Conservation (phyloP, 208 protist genomes). For the Entamoeba histolytica region DNA sequence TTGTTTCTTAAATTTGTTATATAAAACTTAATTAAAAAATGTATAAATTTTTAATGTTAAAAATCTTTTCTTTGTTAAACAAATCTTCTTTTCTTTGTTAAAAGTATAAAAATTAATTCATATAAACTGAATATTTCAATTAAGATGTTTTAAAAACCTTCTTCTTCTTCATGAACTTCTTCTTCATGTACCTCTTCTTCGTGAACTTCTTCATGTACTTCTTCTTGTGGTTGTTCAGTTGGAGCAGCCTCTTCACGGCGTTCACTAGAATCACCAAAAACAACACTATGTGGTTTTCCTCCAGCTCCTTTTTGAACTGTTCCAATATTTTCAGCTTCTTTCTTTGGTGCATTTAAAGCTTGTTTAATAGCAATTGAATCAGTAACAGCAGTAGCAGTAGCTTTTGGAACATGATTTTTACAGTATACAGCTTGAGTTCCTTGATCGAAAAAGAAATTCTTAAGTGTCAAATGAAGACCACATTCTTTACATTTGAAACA, state of each 20-base stretch:
- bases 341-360: neutral
- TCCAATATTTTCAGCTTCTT: neutral
- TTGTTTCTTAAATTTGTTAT: too few relatives aligned
- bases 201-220: neutral
- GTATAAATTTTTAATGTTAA: too few relatives aligned
- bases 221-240: neutral
- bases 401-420: neutral
- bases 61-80: too few relatives aligned
- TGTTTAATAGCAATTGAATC: neutral
- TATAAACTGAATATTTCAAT: too few relatives aligned
- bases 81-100: too few relatives aligned
- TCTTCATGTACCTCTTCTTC: neutral
- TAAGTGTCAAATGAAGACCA: neutral
- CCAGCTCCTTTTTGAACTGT: neutral
- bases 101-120: too few relatives aligned
- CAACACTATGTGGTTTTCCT: neutral
- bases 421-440: neutral
- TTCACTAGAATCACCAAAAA: neutral
- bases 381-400: neutral
- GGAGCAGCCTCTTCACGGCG: neutral
- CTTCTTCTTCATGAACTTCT: neutral
- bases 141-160: too few relatives aligned
- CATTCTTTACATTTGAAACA: neutral
- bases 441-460: neutral
- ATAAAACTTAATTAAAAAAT: too few relatives aligned